A percentile compares a stretch with the other conserved stretches of the same genome.
Conservation (phyloP, 2,329 filamentous ascomycete species). For the Talaromyces sp. region DNA sequence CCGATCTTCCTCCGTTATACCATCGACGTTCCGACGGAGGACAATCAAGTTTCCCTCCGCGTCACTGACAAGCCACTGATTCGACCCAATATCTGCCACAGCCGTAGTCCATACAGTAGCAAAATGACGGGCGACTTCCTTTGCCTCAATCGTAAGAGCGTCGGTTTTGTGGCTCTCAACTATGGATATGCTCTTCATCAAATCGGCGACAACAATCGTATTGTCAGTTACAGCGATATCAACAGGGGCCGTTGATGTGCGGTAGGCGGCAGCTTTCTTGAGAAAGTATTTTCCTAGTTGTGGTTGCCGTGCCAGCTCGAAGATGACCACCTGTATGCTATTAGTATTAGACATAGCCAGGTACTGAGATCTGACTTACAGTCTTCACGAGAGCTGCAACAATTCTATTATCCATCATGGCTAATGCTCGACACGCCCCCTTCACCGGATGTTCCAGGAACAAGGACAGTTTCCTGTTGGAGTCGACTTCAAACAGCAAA, state of each 20-base stretch:
- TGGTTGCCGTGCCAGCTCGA: slow-evolving; percentile 41
- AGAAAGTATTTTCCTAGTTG: slow-evolving; percentile 47
- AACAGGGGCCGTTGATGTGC: slow-evolving; percentile 77
- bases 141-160: slow-evolving; percentile 18
- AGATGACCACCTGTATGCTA: slow-evolving; percentile 52
- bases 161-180: slow-evolving; percentile 56
- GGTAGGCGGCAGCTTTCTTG: slow-evolving; percentile 67
- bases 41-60: slow-evolving; percentile 83
- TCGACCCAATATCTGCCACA: slow-evolving; percentile 63
- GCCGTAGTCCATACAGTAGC: slow-evolving; percentile 78
- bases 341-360: slow-evolving; percentile 16
- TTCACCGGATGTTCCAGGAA: slow-evolving; percentile 66
- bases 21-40: slow-evolving; percentile 65
- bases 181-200: slow-evolving; percentile 88
- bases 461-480: slow-evolving; percentile 65
- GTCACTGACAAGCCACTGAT: slow-evolving; percentile 78
- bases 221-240: slow-evolving; percentile 70
- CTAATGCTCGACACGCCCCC: slow-evolving; percentile 75
- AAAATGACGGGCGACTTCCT: slow-evolving; percentile 73
- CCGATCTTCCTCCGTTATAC: slow-evolving; percentile 69
- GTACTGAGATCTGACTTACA: slow-evolving; percentile 41
- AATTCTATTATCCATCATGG: slow-evolving; percentile 68
- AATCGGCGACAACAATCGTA: slow-evolving; percentile 76
- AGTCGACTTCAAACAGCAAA: slow-evolving; percentile 70
- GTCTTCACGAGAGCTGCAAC: slow-evolving; percentile 89